These are phyloP conservation scores for Hemisphaericaspora xylanilytica DNA, from an alignment of 1,139 yeast species.

Conservation along the genomic window DNA sequence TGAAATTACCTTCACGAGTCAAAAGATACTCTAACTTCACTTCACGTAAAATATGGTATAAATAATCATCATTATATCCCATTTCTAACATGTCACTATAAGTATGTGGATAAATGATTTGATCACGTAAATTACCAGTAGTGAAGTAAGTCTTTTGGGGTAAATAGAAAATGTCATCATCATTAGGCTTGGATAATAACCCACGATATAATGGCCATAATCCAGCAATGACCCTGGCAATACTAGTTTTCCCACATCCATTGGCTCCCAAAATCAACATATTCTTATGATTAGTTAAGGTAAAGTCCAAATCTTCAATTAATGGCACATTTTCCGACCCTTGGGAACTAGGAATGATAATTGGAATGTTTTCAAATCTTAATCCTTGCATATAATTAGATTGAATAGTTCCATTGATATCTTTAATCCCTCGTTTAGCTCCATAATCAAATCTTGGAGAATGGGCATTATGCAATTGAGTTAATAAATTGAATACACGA, in stretches of 20 bases:
- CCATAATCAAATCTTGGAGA: conserved; percentile 67
- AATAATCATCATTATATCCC: conserved; percentile 70
- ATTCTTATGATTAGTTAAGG: conserved; percentile 62
- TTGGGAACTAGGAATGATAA: conserved; percentile 67
- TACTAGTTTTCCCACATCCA: conserved; percentile 88
- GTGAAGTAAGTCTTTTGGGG: conserved; percentile 83
- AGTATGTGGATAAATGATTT: conserved; percentile 79
- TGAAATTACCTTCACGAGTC: conserved; percentile 59
- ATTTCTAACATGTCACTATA: conserved; percentile 73
- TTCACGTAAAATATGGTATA: conserved; percentile 65
- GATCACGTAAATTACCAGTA: conserved; percentile 81
- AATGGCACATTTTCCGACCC: conserved; percentile 58
- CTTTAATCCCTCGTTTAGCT: conserved; percentile 47
- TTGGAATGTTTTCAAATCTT: conserved; percentile 78
- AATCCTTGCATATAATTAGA: conserved; percentile 69
- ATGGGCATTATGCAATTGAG: conserved; percentile 80
- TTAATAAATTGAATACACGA: conserved; percentile 71
- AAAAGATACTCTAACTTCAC: conserved; percentile 81
- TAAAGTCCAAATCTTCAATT: conserved; percentile 58
- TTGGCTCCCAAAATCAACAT: conserved; percentile 81
- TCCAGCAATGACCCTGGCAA: conserved; percentile 81
- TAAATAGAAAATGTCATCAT: conserved; percentile 67
- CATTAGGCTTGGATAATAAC: conserved; percentile 74
- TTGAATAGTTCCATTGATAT: conserved; percentile 80
- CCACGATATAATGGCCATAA: conserved; percentile 92